Percentiles rank a stretch among this genome's conserved stretches.
These are phyloP conservation scores for Aeminium ludgeri DNA, from an alignment of 495 filamentous ascomycete species.

Conservation along the genomic window DNA sequence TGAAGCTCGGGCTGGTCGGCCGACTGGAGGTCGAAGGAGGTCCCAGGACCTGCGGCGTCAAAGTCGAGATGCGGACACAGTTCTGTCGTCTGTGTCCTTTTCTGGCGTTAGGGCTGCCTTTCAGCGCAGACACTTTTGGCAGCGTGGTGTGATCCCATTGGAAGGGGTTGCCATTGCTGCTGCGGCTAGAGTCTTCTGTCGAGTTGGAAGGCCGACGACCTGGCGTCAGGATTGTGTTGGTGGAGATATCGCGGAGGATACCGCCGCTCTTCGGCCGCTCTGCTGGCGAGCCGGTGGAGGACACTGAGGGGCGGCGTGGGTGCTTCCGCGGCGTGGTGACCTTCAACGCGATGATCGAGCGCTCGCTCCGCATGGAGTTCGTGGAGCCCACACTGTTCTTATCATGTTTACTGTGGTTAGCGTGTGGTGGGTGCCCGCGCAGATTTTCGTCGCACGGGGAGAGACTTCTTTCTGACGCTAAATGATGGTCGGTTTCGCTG, in stretches of 20 bases:
- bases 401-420: too few species aligned
- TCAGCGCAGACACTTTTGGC: constrained; percentile 16
- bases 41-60: constrained; percentile 21
- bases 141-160: constrained; percentile 15
- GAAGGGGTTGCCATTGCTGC: constrained; percentile 17
- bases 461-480: constrained; percentile 9
- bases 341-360: neutral
- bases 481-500: neutral
- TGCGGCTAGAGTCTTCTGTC: constrained; percentile 9
- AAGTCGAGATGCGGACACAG: constrained; percentile 17
- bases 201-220: constrained; percentile 8
- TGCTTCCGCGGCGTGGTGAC: constrained; percentile 6
- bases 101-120: constrained; percentile 16
- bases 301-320: constrained; percentile 4
- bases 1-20: constrained; percentile 18
- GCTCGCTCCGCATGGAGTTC: constrained; percentile 4
- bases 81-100: constrained; percentile 18
- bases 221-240: constrained; percentile 9
- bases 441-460: too few species aligned
- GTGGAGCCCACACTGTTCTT: constrained; percentile 9
- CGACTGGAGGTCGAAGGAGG: constrained; percentile 15
- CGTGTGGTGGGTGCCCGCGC: too few species aligned
- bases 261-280: constrained; percentile 9
- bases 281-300: constrained; percentile 14
- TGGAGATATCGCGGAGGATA: constrained; percentile 13